Base-by-base conservation (phyloP, 345 rosid genomes). In the Boechera divaricarpa region DNA sequence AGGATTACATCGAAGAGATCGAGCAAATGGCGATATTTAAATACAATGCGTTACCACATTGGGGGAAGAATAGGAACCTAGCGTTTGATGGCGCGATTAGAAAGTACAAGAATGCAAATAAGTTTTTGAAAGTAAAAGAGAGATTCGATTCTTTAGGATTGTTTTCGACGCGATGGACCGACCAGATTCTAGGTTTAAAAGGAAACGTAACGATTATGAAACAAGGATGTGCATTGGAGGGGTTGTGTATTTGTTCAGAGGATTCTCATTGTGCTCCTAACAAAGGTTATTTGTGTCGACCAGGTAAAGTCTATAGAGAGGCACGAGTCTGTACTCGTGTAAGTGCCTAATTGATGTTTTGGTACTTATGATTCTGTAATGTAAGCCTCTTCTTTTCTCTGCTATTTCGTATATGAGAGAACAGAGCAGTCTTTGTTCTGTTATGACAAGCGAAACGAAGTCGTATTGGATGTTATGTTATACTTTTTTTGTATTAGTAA, bases 1-100 rank as follows among this genome's bases (percentile, higher is more conserved):
- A 89, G 69, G 95, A 89, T 28, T 49, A 75, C 6, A 64, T 89
- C 0, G 97, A 93, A 74, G 98, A 93, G 73, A 88, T 93, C 4
- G 97, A 93, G 72, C 98, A 91, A 70, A 81, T 93, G 59, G 97
- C 89, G 0, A 7, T 93, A 28, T 82, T 87, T 38, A 91, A 93
- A 73, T 91, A 89, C 35, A 84, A 87, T 2, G 95, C 80, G 3
- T 71, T 84, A 57, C 97, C 98, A 0, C 97, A 91, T 0, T 91
- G 95, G 98, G 97, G 93, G 0, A 91, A 93, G 83, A 93, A 93
- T 24, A 62, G 93, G 42, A 89, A 89, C 75, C 0, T 86, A 5
- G 93, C 80, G 1, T 93, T 91, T 39, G 76, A 62, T 58, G 89
- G 91, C 0, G 89, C 69, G 5, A 78, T 91, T n/a, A 53, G 55